Evolutionary conservation across 345 rosid species (phyloP).

Genomic region (Sapria himalayana): DNA sequence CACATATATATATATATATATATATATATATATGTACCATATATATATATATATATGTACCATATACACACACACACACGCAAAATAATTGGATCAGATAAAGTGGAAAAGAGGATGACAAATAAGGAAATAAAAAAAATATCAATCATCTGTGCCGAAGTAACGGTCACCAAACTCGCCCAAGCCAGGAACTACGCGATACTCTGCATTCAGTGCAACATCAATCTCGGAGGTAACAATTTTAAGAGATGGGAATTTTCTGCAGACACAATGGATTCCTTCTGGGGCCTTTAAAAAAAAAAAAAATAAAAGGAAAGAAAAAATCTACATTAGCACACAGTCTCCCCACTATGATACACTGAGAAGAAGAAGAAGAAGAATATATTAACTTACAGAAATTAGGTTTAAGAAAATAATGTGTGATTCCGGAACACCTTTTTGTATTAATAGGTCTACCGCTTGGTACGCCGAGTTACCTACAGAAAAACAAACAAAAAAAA

Average conservation of each 20-base stretch:
- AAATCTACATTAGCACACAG: background rate
- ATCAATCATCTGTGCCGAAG: constrained; percentile 86
- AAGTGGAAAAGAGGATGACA: too few species aligned
- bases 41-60: too few species aligned
- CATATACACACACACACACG: too few species aligned
- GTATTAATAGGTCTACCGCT: constrained; percentile 69
- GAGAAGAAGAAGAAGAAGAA: background rate
- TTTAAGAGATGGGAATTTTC: constrained; percentile 64
- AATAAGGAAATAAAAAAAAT: too few species aligned
- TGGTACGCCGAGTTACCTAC: constrained; percentile 92
- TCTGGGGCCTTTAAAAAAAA: constrained; percentile 56
- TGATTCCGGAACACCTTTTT: constrained; percentile 90
- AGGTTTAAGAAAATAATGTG: constrained; percentile 88
- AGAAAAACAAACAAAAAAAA: background rate
- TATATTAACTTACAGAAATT: constrained; percentile 43
- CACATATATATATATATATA: too few species aligned
- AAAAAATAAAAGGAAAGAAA: constrained; percentile 3
- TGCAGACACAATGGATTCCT: constrained; percentile 82
- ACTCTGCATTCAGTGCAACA: constrained; percentile 60
- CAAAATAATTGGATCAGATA: too few species aligned
- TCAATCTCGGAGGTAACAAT: constrained; percentile 95
- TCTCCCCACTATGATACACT: background rate
- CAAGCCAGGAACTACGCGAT: constrained; percentile 87
- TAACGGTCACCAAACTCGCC: constrained; percentile 97
- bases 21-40: too few species aligned